These are phyloP conservation scores for Fusarium verrucosum DNA, from an alignment of 2,329 filamentous ascomycete genomes.

Conservation along the genomic window DNA sequence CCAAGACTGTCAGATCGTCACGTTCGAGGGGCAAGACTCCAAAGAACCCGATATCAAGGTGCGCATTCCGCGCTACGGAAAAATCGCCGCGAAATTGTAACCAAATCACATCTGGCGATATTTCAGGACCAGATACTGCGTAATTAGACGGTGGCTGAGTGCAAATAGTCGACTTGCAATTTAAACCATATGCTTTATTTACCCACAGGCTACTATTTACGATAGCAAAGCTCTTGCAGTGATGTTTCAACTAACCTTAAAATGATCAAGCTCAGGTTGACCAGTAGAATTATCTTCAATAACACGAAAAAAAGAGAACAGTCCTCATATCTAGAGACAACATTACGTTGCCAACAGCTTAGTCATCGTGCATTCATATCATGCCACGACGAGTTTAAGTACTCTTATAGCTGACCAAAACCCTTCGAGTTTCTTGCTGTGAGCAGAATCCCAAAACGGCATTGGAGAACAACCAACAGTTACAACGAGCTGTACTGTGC, in stretches of 20 bases:
- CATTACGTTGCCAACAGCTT: slow-evolving; percentile 14
- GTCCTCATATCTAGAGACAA: slow-evolving; percentile 4
- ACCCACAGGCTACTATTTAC: not conserved
- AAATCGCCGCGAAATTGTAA: slow-evolving; percentile 19
- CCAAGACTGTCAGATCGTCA: slow-evolving; percentile 90
- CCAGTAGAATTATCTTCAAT: not conserved
- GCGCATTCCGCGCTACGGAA: slow-evolving; percentile 32
- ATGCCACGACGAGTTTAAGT: not conserved
- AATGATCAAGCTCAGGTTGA: slow-evolving; percentile 12
- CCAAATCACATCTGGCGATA: slow-evolving; percentile 16
- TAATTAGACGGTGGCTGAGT: slow-evolving; percentile 30
- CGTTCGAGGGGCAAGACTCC: slow-evolving; percentile 46
- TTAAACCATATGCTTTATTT: slow-evolving; percentile 9
- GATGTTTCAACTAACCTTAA: slow-evolving; percentile 22
- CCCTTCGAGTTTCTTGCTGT: not conserved
- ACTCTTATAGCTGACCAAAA: slow-evolving; percentile 6
- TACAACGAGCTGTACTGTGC: not conserved
- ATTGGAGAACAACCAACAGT: not conserved
- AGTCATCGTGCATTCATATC: slow-evolving; percentile 30
- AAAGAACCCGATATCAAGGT: slow-evolving; percentile 55
- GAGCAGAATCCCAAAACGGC: not conserved
- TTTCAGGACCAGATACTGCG: slow-evolving; percentile 23
- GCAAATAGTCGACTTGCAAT: slow-evolving; percentile 7
- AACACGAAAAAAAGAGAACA: slow-evolving; percentile 7
- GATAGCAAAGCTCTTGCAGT: not conserved